Base-by-base conservation (phyloP, 2,329 filamentous ascomycete genomes). In the Boeremia exigua region DNA sequence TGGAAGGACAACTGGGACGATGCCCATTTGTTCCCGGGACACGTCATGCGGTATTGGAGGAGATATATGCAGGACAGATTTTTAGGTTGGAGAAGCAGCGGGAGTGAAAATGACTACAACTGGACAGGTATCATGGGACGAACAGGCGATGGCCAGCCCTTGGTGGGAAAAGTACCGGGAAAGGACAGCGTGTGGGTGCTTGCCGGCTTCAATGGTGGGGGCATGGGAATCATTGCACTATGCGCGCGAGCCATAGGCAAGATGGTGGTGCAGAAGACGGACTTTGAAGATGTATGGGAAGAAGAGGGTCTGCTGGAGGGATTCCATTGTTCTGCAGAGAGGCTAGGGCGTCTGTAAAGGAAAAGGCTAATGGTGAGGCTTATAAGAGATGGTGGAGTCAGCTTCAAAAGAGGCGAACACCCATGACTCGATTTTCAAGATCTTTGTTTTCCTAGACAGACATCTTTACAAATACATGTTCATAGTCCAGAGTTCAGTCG, bases 1-100 rank as follows among this genome's bases (percentile, higher is more conserved):
- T 84, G 82, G 81, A 80, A 79, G 56, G 70, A 77, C 15, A 80
- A 78, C 36, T 73, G 71, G 5, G 78, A 82, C 45, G 82, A 85
- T 61, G 70, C 73, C 5, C 71, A 68, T 4, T 61, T 80, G 4
- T 80, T 85, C n/a, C 72, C 76, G 3, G 58, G 69, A 0, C 38
- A 49, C 2, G 78, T 78, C 0, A 70, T 71, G 30, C 45, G 68
- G 23, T 80, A 83, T 62, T 84, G 82, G 57, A 72, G 79, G 19
- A 72, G 72, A 0, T 82, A 81, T 49, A 83, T 84, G 77, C 78
- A 80, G 56, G 66, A 74, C 5, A 75, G 75, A 43, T 83, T 83
- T 50, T 66, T 57, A 1, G 82, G 81, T 0, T 85, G 81, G 82
- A 79, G 82, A 43, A 60, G 76, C 3, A 78, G 70, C 17, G 70